These are phyloP conservation scores for Stemphylium lycopersici DNA, from an alignment of 2,329 filamentous ascomycete species.

Conservation along the genomic window DNA sequence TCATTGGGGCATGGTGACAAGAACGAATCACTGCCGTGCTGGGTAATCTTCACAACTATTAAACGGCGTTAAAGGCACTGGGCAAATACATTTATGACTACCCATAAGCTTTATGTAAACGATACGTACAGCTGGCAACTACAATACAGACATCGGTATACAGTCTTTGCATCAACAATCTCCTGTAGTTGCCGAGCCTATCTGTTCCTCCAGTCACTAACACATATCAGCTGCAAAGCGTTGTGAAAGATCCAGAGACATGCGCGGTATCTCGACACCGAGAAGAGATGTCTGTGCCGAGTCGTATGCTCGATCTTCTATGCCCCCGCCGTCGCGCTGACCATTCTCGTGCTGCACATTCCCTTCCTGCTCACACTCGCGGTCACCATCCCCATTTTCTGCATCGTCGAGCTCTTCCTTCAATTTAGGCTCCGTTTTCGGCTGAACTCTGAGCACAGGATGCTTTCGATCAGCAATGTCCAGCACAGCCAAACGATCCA, in stretches of 20 bases:
- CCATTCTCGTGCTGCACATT: neutral
- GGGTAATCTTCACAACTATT: neutral
- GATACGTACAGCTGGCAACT: too few relatives aligned
- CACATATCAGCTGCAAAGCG: neutral
- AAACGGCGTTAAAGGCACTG: neutral
- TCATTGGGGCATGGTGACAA: neutral
- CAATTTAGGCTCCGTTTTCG: neutral
- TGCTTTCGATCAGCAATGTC: conserved; percentile 3
- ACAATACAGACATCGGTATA: too few relatives aligned
- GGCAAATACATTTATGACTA: too few relatives aligned
- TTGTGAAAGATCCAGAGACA: neutral
- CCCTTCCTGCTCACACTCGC: neutral
- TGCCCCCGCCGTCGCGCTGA: neutral
- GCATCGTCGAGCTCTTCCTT: neutral
- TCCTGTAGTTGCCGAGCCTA: too few relatives aligned
- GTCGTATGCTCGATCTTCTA: neutral
- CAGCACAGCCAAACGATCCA: conserved; percentile 8
- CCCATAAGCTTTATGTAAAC: too few relatives aligned
- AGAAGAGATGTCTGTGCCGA: neutral
- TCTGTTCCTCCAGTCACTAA: neutral
- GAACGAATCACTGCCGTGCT: neutral
- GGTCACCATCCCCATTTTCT: too few relatives aligned
- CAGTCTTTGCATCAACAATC: too few relatives aligned
- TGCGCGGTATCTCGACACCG: neutral
- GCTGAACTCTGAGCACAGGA: neutral